Conservation (phyloP, 2,329 filamentous ascomycete species). For the Lecanicillium sp. region DNA sequence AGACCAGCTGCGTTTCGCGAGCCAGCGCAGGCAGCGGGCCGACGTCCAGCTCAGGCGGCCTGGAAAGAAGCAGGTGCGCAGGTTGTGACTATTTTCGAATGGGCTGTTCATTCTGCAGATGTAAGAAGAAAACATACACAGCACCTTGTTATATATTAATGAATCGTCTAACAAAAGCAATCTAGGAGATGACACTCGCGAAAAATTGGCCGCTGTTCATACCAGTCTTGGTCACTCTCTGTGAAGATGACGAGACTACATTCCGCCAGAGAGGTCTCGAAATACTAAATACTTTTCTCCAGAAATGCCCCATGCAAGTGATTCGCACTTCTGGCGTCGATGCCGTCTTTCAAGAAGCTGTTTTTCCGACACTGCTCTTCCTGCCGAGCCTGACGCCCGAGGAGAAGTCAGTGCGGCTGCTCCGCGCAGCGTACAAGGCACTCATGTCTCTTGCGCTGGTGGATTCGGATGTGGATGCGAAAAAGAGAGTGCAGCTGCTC, state of each 20-base stretch:
- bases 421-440: slow-evolving; percentile 57
- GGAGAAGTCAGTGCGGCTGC: slow-evolving; percentile 55
- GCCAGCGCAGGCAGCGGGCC: not conserved
- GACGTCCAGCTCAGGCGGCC: slow-evolving; percentile 6
- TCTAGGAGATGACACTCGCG: slow-evolving; percentile 2
- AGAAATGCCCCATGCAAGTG: slow-evolving; percentile 40
- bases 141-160: no score
- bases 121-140: no score
- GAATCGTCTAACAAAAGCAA: not conserved
- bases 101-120: slow-evolving; percentile 46
- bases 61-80: slow-evolving; percentile 17
- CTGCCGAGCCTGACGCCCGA: slow-evolving; percentile 72
- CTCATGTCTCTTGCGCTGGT: slow-evolving; percentile 53
- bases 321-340: slow-evolving; percentile 57
- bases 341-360: slow-evolving; percentile 58
- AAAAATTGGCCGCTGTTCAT: slow-evolving; percentile 59
- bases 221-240: slow-evolving; percentile 60
- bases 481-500: slow-evolving; percentile 32
- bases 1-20: slow-evolving; percentile 18
- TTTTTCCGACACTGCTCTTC: slow-evolving; percentile 65
- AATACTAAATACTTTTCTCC: slow-evolving; percentile 46
- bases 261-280: slow-evolving; percentile 49
- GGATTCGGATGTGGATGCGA: slow-evolving; percentile 15
- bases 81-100: slow-evolving; percentile 27
- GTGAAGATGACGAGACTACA: slow-evolving; percentile 51